phyloP scores from a whole-genome alignment of 1,284 basidiomycete genomes.

The Austroboletus sp. region DNA sequence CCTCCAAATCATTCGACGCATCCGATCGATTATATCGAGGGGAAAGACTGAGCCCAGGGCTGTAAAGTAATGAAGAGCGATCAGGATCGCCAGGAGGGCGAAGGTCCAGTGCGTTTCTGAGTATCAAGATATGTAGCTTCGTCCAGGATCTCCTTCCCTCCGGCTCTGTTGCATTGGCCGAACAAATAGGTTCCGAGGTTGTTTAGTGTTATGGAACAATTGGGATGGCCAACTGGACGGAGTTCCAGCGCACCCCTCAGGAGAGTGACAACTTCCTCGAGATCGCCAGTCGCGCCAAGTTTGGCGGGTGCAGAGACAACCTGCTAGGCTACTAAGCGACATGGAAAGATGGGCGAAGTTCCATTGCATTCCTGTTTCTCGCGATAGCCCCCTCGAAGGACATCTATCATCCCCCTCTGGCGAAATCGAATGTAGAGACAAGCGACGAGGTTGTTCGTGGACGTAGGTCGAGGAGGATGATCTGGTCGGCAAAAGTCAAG shows the following conservation, averaged over 20 bases:
- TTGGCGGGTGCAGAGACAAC: neutral
- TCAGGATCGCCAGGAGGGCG: neutral
- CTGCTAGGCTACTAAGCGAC: constrained; percentile 1
- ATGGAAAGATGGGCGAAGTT: neutral
- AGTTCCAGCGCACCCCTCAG: neutral
- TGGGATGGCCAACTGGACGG: constrained; percentile 2
- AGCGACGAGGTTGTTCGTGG: constrained; percentile 1
- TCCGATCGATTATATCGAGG: neutral
- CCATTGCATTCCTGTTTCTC: neutral
- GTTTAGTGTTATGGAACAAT: neutral
- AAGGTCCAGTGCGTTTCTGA: neutral
- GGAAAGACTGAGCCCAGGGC: neutral
- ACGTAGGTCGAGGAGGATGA: neutral
- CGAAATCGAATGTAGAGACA: neutral
- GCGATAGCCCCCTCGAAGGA: neutral
- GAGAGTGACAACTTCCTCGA: neutral
- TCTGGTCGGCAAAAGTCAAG: neutral
- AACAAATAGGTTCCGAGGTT: constrained; percentile 2
- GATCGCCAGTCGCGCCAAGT: neutral
- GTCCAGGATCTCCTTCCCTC: neutral
- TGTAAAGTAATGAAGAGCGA: neutral
- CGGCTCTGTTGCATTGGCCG: neutral
- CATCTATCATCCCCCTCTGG: neutral
- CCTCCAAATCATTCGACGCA: neutral
- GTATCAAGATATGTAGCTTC: neutral